Evolutionary conservation across 2,329 filamentous ascomycete species (phyloP), one percentile per base, ranked within the genome.

Genomic region (Alternaria longipes): DNA sequence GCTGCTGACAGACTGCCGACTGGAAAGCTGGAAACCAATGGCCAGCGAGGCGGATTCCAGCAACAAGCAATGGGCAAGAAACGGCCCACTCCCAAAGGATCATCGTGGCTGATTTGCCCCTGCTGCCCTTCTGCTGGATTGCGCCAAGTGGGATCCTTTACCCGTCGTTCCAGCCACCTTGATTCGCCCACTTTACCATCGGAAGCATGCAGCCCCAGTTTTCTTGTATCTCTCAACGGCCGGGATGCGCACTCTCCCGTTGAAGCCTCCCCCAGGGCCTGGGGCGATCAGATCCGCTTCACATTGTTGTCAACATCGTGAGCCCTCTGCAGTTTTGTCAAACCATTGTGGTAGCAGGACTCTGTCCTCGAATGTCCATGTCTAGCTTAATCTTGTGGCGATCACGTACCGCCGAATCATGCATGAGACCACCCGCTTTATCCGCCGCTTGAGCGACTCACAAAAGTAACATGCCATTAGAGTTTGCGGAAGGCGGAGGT

Each of bases 21-120:
- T 49, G 47, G 46, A 22, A 38, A 22, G 8, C 54, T 65, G 66
- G 66, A 64, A 67, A 59, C 66, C 66, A 69, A 69, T 69, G 63
- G 56, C 66, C 66, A 42, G n/a, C 47, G 47, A 54, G 60, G 56
- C 56, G 66, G 66, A 57, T 52, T 36, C 54, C 57, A 61, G 63
- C 60, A 49, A 30, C 45, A 14, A 49, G 63, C 60, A 58, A 41
- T 54, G 46, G 50, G 42, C 59, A 56, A 41, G 24, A 54, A 42
- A 57, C 53, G 58, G 63, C 52, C 59, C 54, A 45, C 30, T 56
- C 50, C 12, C 36, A 24, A 60, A 64, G 54, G 54, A 62, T 66
- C 36, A 60, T 34, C 60, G 52, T 59, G 59, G 60, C 56, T 49
- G 44, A 28, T 24, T 12, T 18, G 54, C 34, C 61, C 61, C 64